Percentiles rank a stretch among this genome's conserved stretches.
Evolutionary conservation across 2,329 filamentous ascomycete species (phyloP).

Genomic region (Trichophyton equinum): DNA sequence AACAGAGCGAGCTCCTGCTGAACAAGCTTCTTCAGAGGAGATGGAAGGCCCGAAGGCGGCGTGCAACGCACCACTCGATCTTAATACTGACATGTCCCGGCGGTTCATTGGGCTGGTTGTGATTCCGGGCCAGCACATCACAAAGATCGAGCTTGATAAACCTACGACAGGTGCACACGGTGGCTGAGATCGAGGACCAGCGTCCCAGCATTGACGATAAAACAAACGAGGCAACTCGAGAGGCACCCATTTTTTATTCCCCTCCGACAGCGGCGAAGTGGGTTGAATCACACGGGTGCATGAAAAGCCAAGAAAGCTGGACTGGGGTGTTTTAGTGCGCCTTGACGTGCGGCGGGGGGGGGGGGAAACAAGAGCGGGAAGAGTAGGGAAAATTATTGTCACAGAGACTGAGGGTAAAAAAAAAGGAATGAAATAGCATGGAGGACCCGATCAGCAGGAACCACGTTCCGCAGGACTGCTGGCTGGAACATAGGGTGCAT

Average conservation of each 20-base stretch:
- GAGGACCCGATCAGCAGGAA: slow-evolving; percentile 4
- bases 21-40: slow-evolving; percentile 20
- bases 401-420: not conserved
- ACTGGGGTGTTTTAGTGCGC: not conserved
- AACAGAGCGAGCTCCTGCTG: slow-evolving; percentile 35
- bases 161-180: not conserved
- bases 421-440: not conserved
- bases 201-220: not conserved
- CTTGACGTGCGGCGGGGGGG: not conserved
- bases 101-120: slow-evolving; percentile 83
- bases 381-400: not conserved
- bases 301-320: not conserved
- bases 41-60: slow-evolving; percentile 13
- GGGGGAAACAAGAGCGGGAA: not conserved
- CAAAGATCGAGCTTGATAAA: slow-evolving; percentile 73
- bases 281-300: not conserved
- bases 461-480: not conserved
- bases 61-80: slow-evolving; percentile 16
- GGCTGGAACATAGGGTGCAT: not conserved
- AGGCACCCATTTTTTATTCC: not conserved
- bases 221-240: not conserved
- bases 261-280: slow-evolving; percentile 1
- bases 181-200: not conserved
- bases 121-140: slow-evolving; percentile 73
- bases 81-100: slow-evolving; percentile 63